Evolutionary conservation across 1,284 basidiomycete species (phyloP).

Genomic region (Nidula niveotomentosa): DNA sequence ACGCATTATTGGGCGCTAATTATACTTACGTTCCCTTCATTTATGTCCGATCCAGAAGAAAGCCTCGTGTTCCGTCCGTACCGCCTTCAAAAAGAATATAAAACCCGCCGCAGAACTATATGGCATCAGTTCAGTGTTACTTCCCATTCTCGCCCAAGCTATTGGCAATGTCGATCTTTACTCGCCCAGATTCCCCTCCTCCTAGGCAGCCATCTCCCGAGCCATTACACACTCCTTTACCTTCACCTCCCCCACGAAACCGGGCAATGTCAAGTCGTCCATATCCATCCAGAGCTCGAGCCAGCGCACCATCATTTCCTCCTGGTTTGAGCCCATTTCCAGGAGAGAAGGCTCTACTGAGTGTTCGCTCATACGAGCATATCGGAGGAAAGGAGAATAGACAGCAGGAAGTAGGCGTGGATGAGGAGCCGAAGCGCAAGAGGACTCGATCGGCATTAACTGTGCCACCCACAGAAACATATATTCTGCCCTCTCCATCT

Average conservation of each 20-base stretch:
- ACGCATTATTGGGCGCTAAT: too few relatives aligned
- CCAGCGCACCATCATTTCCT: constrained; percentile 23
- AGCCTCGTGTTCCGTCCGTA: not conserved
- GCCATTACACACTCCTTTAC: constrained; percentile 30
- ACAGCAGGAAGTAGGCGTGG: too few relatives aligned
- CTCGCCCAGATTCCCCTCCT: constrained; percentile 41
- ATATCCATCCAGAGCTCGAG: constrained; percentile 14
- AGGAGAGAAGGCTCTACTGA: constrained; percentile 9
- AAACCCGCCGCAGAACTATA: not conserved
- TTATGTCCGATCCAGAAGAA: not conserved
- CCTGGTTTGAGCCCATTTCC: constrained; percentile 9
- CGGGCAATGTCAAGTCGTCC: not conserved
- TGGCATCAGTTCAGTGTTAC: too few relatives aligned
- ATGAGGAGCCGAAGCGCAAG: too few relatives aligned
- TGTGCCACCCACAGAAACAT: too few relatives aligned
- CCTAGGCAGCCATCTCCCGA: constrained; percentile 41
- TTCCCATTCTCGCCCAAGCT: too few relatives aligned
- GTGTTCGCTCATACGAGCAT: constrained; percentile 20
- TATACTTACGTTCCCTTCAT: too few relatives aligned
- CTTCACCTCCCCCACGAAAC: constrained; percentile 21
- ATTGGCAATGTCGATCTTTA: constrained; percentile 25
- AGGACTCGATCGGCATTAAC: too few relatives aligned
- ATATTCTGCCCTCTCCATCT: too few relatives aligned
- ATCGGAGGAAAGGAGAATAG: constrained; percentile 4
- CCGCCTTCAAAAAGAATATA: constrained; percentile 4